Evolutionary conservation across 2,329 filamentous ascomycete species (phyloP), one percentile per base, ranked within the genome.

Genomic region (Pseudocercospora cruenta): DNA sequence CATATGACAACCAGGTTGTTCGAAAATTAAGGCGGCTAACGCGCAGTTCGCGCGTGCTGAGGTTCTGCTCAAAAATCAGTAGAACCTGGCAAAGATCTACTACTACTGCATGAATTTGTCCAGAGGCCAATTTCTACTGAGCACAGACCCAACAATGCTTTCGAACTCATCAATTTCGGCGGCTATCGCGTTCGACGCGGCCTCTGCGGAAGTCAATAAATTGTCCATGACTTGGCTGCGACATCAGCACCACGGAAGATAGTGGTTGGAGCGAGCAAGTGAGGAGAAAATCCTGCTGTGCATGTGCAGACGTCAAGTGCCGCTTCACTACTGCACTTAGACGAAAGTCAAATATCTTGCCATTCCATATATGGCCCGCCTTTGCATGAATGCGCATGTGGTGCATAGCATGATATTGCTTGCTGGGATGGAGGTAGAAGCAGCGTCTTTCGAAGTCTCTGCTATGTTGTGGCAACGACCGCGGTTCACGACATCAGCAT

Each of bases 281-380:
- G 51, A 55, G 51, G 51, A 55, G 51, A 55, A 55, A 14, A 12
- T 62, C 24, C 57, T 19, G 45, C 62, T 43, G 10, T 54, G 12
- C 62, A 55, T 64, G 57, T 60, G 58, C 58, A 51, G 36, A 60
- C 28, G 51, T 60, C 43, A 57, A 45, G 49, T 62, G 54, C 64
- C 64, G 64, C 59, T 24, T 59, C 14, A 55, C 55, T 66, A 60
- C 57, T 66, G 64, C 64, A 66, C 39, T 36, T 12, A 66, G 49
- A 60, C 64, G 64, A 66, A 66, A 66, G 21, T 66, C 60, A 65
- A 62, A 45, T 21, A 14, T 16, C 9, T 14, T 21, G 16, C 51
- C 51, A 54, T 19, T 24, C 51, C 22, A 54, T 7, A 26, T 24
- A 4, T 26, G 22, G 24, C 8, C 51, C 51, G 51, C 24, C 22